phyloP scores from a whole-genome alignment of 2,329 filamentous ascomycete species.

The Fusarium redolens region DNA sequence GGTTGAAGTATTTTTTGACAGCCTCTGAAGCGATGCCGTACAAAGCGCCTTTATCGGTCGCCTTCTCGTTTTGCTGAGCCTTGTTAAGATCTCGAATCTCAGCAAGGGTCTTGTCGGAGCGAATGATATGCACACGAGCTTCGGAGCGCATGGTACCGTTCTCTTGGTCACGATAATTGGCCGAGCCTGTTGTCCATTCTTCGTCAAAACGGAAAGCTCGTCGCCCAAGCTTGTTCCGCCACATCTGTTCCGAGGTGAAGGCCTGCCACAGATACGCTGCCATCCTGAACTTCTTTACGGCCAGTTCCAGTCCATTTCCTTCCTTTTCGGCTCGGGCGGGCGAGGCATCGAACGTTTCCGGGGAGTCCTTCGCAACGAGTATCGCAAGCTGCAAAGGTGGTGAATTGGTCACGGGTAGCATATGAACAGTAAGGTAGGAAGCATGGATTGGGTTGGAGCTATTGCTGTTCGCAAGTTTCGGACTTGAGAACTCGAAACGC shows the following conservation, averaged over 20 bases:
- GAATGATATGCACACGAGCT: conserved; percentile 88
- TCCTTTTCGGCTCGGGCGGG: conserved; percentile 81
- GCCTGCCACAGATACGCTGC: conserved; percentile 97
- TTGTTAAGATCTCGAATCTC: conserved; percentile 83
- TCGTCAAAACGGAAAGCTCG: conserved; percentile 93
- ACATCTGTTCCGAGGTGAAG: conserved; percentile 97
- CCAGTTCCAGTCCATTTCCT: conserved; percentile 83
- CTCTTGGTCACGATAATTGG: conserved; percentile 79
- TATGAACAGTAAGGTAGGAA: conserved; percentile 85
- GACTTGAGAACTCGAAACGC: conserved; percentile 87
- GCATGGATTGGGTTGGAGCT: conserved; percentile 78
- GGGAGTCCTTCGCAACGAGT: conserved; percentile 87
- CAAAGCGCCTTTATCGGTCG: conserved; percentile 77
- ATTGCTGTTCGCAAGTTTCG: conserved; percentile 78
- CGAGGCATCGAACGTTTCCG: conserved; percentile 83
- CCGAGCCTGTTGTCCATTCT: conserved; percentile 88
- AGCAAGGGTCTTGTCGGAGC: conserved; percentile 83
- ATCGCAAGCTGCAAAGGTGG: conserved; percentile 93
- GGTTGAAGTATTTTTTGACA: conserved; percentile 80
- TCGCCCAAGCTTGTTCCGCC: conserved; percentile 84
- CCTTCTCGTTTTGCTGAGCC: conserved; percentile 80
- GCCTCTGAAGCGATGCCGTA: conserved; percentile 83
- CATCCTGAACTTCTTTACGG: conserved; percentile 92
- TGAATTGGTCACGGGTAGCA: conserved; percentile 80
- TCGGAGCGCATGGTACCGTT: conserved; percentile 85